Percentiles rank a stretch among this genome's conserved stretches.
These are phyloP conservation scores for Fusarium tricinctum DNA, from an alignment of 2,329 filamentous ascomycete genomes.

Conservation along the genomic window DNA sequence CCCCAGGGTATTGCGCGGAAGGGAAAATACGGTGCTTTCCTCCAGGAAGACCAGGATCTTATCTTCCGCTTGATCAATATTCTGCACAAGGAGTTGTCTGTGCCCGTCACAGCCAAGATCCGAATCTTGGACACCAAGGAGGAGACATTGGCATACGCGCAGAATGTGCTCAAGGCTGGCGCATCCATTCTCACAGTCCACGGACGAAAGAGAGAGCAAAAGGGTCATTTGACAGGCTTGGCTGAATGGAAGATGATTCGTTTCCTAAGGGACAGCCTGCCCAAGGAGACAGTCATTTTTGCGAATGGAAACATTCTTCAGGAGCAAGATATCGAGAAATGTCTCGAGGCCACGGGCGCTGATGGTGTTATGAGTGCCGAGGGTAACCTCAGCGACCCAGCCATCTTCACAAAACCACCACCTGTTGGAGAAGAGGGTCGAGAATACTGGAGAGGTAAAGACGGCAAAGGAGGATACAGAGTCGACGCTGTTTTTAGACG, in stretches of 20 bases:
- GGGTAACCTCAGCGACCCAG: slow-evolving; percentile 92
- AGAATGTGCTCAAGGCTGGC: slow-evolving; percentile 86
- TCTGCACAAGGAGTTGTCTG: slow-evolving; percentile 80
- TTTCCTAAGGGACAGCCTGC: slow-evolving; percentile 85
- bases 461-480: slow-evolving; percentile 86
- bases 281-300: slow-evolving; percentile 90
- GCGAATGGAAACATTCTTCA: slow-evolving; percentile 96
- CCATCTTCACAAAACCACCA: slow-evolving; percentile 82
- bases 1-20: slow-evolving; percentile 94
- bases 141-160: slow-evolving; percentile 88
- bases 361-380: slow-evolving; percentile 98
- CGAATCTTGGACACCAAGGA: slow-evolving; percentile 89
- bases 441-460: slow-evolving; percentile 87
- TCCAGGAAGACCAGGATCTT: slow-evolving; percentile 91
- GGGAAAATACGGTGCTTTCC: slow-evolving; percentile 92
- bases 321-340: slow-evolving; percentile 80
- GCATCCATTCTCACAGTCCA: slow-evolving; percentile 96
- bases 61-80: slow-evolving; percentile 86
- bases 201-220: slow-evolving; percentile 89
- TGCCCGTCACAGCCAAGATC: slow-evolving; percentile 96
- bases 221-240: slow-evolving; percentile 93
- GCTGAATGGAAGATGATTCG: slow-evolving; percentile 92
- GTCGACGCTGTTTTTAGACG: slow-evolving; percentile 89
- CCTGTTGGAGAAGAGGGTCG: slow-evolving; percentile 73
- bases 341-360: slow-evolving; percentile 85